These are phyloP conservation scores for Gigaspora rosea DNA, from an alignment of 192 early-diverging fungal species.

Conservation along the genomic window DNA sequence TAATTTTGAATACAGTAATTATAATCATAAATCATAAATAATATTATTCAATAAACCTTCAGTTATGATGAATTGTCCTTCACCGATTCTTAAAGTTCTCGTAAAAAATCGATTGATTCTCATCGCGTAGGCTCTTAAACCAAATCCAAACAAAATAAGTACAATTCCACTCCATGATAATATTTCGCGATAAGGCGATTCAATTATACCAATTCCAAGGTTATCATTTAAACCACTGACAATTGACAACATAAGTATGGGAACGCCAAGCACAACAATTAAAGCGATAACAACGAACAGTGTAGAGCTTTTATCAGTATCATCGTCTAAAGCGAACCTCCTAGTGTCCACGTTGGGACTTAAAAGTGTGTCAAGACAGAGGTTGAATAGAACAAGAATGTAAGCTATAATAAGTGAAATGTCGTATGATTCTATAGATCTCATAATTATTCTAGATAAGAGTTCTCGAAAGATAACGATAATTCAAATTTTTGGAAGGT, in stretches of 20 bases:
- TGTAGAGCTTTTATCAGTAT: neutral
- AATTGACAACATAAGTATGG: neutral
- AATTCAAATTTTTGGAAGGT: too few species aligned
- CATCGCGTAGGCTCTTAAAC: conserved; percentile 34
- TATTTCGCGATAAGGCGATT: neutral
- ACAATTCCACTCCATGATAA: conserved; percentile 38
- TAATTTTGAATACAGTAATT: too few species aligned
- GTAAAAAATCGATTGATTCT: conserved; percentile 39
- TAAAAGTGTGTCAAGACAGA: neutral
- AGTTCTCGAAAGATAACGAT: too few species aligned
- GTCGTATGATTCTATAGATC: neutral
- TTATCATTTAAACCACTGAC: neutral
- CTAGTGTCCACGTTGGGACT: neutral
- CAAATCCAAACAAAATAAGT: conserved; percentile 33
- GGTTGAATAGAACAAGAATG: neutral
- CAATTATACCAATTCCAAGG: neutral
- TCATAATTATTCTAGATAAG: too few species aligned
- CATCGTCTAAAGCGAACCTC: neutral
- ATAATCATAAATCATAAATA: neutral
- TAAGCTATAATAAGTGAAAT: conserved; percentile 8
- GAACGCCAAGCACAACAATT: neutral
- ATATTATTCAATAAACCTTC: neutral
- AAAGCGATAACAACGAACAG: neutral
- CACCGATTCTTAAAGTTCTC: conserved; percentile 30
- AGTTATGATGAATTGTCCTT: conserved; percentile 35